Base-by-base conservation (phyloP, 1,139 yeast species). In the Meyerozyma smithsonii region DNA sequence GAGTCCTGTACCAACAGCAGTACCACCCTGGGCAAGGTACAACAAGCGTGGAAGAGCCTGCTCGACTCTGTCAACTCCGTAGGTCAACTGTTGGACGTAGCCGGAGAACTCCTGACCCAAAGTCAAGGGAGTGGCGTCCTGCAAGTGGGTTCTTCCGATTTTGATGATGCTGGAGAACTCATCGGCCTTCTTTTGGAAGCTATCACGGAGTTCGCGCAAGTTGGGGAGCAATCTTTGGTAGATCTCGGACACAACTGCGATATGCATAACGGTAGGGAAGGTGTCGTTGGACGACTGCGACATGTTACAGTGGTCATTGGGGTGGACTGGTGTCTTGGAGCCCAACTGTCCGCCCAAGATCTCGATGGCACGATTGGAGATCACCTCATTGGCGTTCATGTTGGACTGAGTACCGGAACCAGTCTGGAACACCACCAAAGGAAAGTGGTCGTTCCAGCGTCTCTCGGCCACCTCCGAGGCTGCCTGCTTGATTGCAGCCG, bases 201-300 rank as follows among this genome's bases (percentile, higher is more conserved):
- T 48, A 25, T 50, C 55, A 33, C 53, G 46, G 43, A 52, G 48
- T 35, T 43, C 46, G 36, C 38, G 46, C 47, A 52, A 46, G 39
- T 48, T 47, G n/a, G 56, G 56, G 35, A 52, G 33, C 45, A 52
- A 48, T 19, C 43, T 40, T 40, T 40, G 42, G 39, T 42, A 40
- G 38, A 52, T 42, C 35, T 52, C 56, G 17, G 50, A 48, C 26
- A 51, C 55, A 11, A 54, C 55, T 32, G 56, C 56, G 37, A 52
- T 52, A 45, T 52, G 56, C 56, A 52, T 52, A 25, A 51, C 56
- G 15, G 56, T 52, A 11, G 56, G 56, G 49, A 52, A 52, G 14
- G 56, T 52, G 35, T 52, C 56, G 44, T 52, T 52, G 32, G 54
- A 50, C 4, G 53, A 49, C 28, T 51, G 55, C 11, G 53, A 49